Conservation (phyloP, 164 flowering plant genomes). For the Magnolia officinalis region DNA sequence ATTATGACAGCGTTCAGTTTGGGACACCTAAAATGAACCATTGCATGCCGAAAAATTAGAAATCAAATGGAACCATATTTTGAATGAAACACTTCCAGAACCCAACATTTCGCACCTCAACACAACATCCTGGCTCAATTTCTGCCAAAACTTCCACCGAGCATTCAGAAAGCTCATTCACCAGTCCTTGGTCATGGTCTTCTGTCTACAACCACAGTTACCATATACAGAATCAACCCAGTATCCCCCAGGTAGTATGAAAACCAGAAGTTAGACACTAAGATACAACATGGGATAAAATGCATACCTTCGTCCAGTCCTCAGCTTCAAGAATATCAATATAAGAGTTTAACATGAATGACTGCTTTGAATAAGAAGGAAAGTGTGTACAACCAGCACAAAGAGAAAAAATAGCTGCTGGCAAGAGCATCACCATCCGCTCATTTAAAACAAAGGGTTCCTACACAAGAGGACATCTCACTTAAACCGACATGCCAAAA, state of each 20-base stretch:
- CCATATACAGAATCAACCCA: constrained; percentile 8
- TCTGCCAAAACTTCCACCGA: constrained; percentile 60
- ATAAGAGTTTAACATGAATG: constrained; percentile 14
- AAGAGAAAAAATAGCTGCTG: constrained; percentile 73
- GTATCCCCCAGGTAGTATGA: background rate
- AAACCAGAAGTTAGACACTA: background rate
- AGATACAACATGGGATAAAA: background rate
- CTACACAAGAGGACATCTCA: constrained; percentile 32
- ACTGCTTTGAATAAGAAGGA: constrained; percentile 19
- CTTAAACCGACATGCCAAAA: background rate
- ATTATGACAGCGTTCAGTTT: constrained; percentile 24
- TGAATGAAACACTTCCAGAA: background rate
- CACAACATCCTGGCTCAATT: constrained; percentile 32
- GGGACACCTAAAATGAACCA: constrained; percentile 31
- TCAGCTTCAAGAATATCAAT: constrained; percentile 26
- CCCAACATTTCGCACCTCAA: constrained; percentile 40
- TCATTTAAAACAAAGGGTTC: constrained; percentile 47
- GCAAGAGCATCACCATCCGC: constrained; percentile 44
- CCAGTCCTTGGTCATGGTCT: constrained; percentile 30
- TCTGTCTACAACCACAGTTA: constrained; percentile 35
- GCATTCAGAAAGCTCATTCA: constrained; percentile 55
- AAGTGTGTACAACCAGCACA: constrained; percentile 56
- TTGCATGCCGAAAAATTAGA: background rate
- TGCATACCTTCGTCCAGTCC: constrained; percentile 38
- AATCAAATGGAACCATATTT: background rate